Evolutionary conservation across 345 rosid species (phyloP).

Genomic region (Syzygium aqueum): DNA sequence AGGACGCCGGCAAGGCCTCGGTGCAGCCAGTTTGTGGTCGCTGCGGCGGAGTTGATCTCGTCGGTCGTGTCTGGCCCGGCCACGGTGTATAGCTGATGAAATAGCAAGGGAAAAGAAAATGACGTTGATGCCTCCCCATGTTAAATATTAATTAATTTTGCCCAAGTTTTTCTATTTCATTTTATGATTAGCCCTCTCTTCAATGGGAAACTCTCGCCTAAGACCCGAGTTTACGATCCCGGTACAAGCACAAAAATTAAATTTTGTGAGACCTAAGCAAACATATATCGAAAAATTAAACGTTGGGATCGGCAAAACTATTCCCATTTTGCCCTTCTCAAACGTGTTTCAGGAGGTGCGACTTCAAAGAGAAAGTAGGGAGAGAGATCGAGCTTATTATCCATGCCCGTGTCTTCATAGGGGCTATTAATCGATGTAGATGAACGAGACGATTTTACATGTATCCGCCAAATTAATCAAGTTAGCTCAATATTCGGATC

Average conservation of each 20-base stretch:
- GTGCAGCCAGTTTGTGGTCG: slow-evolving; percentile 48
- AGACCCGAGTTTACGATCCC: not conserved
- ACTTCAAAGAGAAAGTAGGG: not conserved
- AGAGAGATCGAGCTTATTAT: not conserved
- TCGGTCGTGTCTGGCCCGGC: slow-evolving; percentile 62
- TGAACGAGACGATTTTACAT: not conserved
- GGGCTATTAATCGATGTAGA: accelerated
- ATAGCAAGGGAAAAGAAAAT: not conserved
- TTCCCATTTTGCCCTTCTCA: not conserved
- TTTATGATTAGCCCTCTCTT: not conserved
- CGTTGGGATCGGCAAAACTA: accelerated
- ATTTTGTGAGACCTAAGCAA: not conserved
- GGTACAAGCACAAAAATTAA: not conserved
- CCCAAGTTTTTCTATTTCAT: not conserved
- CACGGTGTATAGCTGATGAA: slow-evolving; percentile 25
- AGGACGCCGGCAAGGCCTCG: slow-evolving; percentile 36
- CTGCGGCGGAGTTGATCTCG: slow-evolving; percentile 55
- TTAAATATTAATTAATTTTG: not conserved
- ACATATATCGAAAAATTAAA: not conserved
- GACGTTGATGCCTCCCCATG: not conserved
- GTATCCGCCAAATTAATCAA: accelerated
- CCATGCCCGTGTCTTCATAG: accelerated
- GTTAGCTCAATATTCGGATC: accelerated
- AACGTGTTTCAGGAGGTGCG: accelerated
- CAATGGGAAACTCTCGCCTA: not conserved